A percentile compares a stretch with the other conserved stretches of the same genome.
Conservation (phyloP, 768 basidiomycete genomes). For the Pleurotus tuber-regium region DNA sequence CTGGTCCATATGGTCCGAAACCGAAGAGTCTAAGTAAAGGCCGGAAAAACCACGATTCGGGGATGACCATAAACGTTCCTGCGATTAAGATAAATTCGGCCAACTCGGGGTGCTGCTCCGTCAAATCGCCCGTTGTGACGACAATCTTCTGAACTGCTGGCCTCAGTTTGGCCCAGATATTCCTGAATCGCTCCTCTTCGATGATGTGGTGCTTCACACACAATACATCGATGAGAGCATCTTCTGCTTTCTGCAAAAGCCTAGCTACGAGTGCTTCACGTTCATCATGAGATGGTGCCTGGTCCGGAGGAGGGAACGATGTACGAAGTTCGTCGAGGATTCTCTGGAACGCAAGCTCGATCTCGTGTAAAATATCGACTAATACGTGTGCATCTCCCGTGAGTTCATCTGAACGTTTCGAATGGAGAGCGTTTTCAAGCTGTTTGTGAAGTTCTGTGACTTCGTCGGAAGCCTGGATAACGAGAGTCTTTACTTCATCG, state of each 20-base stretch:
- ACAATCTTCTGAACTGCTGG: slow-evolving; percentile 20
- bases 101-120: slow-evolving; percentile 33
- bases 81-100: slow-evolving; percentile 22
- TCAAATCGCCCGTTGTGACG: slow-evolving; percentile 29
- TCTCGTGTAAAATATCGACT: slow-evolving; percentile 15
- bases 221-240: slow-evolving; percentile 18
- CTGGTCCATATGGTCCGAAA: slow-evolving; percentile 30
- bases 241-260: slow-evolving; percentile 24
- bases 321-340: slow-evolving; percentile 20
- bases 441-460: background rate
- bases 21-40: slow-evolving; percentile 31
- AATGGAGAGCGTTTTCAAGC: too few species aligned
- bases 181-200: slow-evolving; percentile 20
- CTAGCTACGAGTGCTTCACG: slow-evolving; percentile 18
- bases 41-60: slow-evolving; percentile 29
- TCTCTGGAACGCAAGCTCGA: slow-evolving; percentile 19
- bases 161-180: slow-evolving; percentile 23
- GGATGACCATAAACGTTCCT: slow-evolving; percentile 23
- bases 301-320: slow-evolving; percentile 29
- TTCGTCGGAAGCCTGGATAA: background rate
- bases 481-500: background rate
- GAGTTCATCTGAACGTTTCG: background rate
- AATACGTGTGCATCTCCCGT: background rate
- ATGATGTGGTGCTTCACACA: slow-evolving; percentile 20
- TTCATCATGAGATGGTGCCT: slow-evolving; percentile 27